Evolutionary conservation across 1,284 basidiomycete species (phyloP).

Genomic region (Quambalaria eucalypti): DNA sequence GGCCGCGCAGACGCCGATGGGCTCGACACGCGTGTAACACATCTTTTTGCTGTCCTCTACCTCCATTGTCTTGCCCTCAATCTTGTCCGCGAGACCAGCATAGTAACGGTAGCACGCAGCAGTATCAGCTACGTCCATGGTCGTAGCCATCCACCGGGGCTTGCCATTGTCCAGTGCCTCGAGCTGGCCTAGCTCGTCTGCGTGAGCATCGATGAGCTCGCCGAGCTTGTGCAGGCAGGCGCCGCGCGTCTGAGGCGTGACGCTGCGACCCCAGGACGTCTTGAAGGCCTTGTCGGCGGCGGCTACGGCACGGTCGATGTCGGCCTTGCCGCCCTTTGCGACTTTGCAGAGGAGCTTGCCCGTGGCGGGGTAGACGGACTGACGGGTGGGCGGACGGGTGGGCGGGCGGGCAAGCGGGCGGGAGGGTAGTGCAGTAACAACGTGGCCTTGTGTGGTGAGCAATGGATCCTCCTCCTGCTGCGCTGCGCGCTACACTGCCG

Average conservation of each 20-base stretch:
- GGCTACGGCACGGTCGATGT: conserved; percentile 21
- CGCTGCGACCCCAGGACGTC: conserved; percentile 14
- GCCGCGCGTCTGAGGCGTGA: conserved; percentile 8
- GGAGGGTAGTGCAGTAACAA: no score
- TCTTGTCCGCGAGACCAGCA: conserved; percentile 10
- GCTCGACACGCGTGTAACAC: conserved; percentile 3
- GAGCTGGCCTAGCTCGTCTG: conserved; percentile 9
- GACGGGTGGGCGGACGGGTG: no score
- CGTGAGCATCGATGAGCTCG: conserved; percentile 15
- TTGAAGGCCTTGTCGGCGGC: conserved; percentile 12
- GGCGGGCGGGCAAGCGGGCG: no score
- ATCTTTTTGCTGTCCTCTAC: conserved; percentile 5
- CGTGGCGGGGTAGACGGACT: conserved; percentile 17
- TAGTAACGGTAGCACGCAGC: conserved; percentile 9
- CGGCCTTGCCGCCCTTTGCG: conserved; percentile 7
- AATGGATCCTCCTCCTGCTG: no score
- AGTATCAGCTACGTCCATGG: conserved; percentile 8
- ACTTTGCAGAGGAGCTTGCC: conserved; percentile 17
- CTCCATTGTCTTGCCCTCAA: conserved; percentile 9
- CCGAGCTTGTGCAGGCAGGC: conserved; percentile 12
- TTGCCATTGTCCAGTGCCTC: conserved; percentile 17
- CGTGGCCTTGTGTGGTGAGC: no score
- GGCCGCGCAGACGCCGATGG: conserved; percentile 6
- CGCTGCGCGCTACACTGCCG: no score
- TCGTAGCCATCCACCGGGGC: conserved; percentile 13